Evolutionary conservation across 2,329 filamentous ascomycete species (phyloP).

Genomic region (Beauveria brongniartii): DNA sequence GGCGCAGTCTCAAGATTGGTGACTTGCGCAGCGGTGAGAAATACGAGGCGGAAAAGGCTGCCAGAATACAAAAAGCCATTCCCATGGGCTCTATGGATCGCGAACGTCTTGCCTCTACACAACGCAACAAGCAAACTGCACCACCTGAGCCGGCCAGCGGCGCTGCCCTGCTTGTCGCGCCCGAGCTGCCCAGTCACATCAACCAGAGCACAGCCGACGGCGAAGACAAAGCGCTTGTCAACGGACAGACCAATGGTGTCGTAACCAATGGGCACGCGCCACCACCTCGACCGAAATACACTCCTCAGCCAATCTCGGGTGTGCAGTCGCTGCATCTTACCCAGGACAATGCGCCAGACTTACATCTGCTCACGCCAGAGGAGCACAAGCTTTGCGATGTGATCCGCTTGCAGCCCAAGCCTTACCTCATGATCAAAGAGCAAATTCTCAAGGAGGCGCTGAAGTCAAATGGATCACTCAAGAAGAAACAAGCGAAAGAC

Average conservation of each 20-base stretch:
- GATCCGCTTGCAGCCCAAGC: conserved; percentile 82
- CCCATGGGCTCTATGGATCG: conserved; percentile 80
- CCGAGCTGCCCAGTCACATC: conserved; percentile 58
- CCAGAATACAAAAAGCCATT: conserved; percentile 59
- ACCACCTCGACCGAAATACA: conserved; percentile 40
- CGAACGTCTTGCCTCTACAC: conserved; percentile 62
- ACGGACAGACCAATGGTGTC: conserved; percentile 38
- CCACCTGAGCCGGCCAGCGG: conserved; percentile 65
- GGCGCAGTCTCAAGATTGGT: conserved; percentile 76
- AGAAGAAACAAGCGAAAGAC: conserved; percentile 89
- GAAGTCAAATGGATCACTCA: conserved; percentile 77
- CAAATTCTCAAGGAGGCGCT: conserved; percentile 84
- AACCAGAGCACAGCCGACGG: conserved; percentile 30
- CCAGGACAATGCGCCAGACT: conserved; percentile 69
- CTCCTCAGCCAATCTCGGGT: conserved; percentile 49
- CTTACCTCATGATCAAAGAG: conserved; percentile 92
- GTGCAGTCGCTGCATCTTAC: conserved; percentile 59
- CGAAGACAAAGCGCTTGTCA: conserved; percentile 45
- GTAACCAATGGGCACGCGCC: conserved; percentile 26
- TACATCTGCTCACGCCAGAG: conserved; percentile 77
- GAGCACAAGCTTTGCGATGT: conserved; percentile 81
- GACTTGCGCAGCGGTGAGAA: conserved; percentile 83
- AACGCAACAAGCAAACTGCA: conserved; percentile 59
- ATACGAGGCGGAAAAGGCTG: conserved; percentile 82
- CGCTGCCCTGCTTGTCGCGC: conserved; percentile 67